Evolutionary conservation across 2,329 filamentous ascomycete genomes (phyloP), one percentile per base, ranked within the genome.

Genomic region (Akanthomyces uredinophilus): DNA sequence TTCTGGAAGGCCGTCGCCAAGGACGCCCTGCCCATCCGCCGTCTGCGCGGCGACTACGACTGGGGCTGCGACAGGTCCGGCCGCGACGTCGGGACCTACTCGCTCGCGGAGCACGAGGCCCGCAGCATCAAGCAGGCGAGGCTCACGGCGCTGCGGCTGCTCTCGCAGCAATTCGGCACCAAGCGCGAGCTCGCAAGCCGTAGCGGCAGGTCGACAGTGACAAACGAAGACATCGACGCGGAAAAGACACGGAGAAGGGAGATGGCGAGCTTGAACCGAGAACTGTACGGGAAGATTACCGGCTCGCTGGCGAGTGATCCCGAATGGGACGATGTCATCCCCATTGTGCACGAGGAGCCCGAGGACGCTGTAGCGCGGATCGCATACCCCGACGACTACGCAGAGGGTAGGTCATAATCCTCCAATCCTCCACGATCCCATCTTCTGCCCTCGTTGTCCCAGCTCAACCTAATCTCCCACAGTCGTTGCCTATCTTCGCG

Each of bases 401-500:
- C 88, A 65, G 93, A 97, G 79, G 82, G 85, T 87, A 75, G 64
- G 77, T 72, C 60, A 64, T 41, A 35, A 10, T 29, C 43, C n/a
- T 20, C 24, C 32, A 35, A 35, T 41, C 29, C 5, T n/a, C 16
- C 22, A 53, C 53, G 44, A 49, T 47, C 60, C 46, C 63, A 20
- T 60, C 22, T 32, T 10, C 13, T n/a, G n/a, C n/a, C n/a, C 8
- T 41, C 18, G n/a, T 22, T 24, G 20, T 13, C 47, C 39, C 29
- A 47, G 27, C 16, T 63, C 8, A 35, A 35, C 14, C 32, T n/a
- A 39, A 39, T 16, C 16, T 2, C 5, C 14, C 51, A 60, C 66
- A 88, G 93, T 91, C 52, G 95, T 96, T 78, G 88, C 90, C 50
- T 99, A 98, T 76, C 85, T 99, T 59, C 90, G 95, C 64, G 93